Percentiles rank a stretch among this genome's conserved stretches.
These are phyloP conservation scores for Phytophthora citrophthora DNA, from an alignment of 352 stramenopile genomes.

Conservation along the genomic window DNA sequence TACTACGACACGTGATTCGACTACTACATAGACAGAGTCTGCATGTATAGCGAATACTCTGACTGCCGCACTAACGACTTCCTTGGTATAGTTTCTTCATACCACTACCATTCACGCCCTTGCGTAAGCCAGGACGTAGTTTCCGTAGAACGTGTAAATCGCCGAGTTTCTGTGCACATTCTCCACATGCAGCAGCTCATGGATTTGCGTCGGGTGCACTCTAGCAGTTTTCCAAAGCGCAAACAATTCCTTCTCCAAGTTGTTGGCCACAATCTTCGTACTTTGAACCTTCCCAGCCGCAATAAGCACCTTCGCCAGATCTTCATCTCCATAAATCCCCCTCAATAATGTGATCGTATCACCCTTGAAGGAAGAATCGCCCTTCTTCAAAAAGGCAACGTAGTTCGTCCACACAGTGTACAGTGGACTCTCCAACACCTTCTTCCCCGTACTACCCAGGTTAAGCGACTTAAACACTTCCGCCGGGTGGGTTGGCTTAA, in stretches of 20 bases:
- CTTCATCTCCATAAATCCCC: background rate
- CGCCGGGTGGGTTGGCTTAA: background rate
- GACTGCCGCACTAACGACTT: no score
- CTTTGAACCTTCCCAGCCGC: constrained; percentile 3
- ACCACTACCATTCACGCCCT: background rate
- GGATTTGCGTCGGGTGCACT: background rate
- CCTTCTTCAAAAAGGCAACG: constrained; percentile 1
- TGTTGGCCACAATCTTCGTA: constrained; percentile 3
- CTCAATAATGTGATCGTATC: background rate
- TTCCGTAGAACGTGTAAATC: background rate
- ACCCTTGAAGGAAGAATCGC: background rate
- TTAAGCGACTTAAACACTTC: background rate
- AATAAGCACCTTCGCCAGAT: constrained; percentile 3
- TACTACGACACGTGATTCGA: no score
- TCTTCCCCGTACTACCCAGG: background rate
- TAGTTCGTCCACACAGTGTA: constrained; percentile 9
- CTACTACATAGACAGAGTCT: no score
- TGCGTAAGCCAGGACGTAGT: constrained; percentile 1
- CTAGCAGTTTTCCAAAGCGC: background rate
- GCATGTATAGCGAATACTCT: no score
- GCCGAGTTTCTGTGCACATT: background rate
- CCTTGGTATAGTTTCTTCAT: no score
- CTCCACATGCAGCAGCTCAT: background rate
- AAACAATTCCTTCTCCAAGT: background rate
- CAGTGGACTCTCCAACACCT: constrained; percentile 4